Conservation (phyloP, 106 monocot genomes). For the Posidonia australis region DNA sequence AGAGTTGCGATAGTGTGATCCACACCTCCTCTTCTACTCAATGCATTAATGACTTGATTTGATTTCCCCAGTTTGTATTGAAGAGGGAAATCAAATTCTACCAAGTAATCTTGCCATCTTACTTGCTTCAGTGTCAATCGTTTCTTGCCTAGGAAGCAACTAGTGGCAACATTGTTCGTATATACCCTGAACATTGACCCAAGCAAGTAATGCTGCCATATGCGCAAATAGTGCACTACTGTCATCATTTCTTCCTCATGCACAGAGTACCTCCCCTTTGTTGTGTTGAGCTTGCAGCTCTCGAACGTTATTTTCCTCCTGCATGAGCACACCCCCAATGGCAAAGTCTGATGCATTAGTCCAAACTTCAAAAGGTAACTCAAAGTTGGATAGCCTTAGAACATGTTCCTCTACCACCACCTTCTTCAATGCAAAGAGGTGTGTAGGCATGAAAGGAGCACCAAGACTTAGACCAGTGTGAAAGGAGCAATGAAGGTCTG, state of each 20-base stretch:
- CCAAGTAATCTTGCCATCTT: constrained; percentile 4
- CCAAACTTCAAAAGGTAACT: too few relatives aligned
- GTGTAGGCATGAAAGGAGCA: too few relatives aligned
- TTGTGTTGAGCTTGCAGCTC: not conserved
- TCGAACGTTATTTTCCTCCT: not conserved
- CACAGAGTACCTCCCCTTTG: not conserved
- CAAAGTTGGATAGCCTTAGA: too few relatives aligned
- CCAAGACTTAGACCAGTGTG: too few relatives aligned
- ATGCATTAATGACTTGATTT: not conserved
- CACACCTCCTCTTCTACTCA: not conserved
- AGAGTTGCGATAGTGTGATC: too few relatives aligned
- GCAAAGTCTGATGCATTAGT: too few relatives aligned
- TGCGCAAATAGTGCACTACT: not conserved
- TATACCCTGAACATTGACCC: not conserved
- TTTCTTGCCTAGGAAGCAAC: too few relatives aligned
- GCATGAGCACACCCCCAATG: too few relatives aligned
- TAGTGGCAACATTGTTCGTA: not conserved
- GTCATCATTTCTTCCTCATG: not conserved
- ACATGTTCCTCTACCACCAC: too few relatives aligned
- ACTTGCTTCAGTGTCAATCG: not conserved
- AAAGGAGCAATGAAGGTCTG: too few relatives aligned
- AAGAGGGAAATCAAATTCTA: not conserved
- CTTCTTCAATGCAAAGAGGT: too few relatives aligned
- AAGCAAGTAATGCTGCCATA: not conserved
- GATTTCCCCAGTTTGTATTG: not conserved